Base-by-base conservation (phyloP, 768 basidiomycete genomes). In the Collybia mongolica region DNA sequence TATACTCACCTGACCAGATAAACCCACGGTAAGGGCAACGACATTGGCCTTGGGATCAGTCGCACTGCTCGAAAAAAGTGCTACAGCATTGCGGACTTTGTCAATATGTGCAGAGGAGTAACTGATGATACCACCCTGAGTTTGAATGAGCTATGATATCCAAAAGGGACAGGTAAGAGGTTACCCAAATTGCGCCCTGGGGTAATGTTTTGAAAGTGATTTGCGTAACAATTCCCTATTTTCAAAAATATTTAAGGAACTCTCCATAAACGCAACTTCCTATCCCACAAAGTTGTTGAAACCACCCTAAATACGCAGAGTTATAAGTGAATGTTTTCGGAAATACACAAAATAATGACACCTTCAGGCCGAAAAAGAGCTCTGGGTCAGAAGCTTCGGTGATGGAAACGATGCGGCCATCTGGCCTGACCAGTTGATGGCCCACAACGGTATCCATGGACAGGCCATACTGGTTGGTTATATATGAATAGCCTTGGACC, bases 171-270 rank as follows among this genome's bases (percentile, higher is more conserved):
- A 1, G 36, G 36, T 39, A 19, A 50, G 11, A 4, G 8, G 36
- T 12, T 65, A 84, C 83, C 83, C 83, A 86, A 49, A 86, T 77
- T 63, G 75, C 61, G 0, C 66, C 65, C 63, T 85, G 82, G 3
- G 83, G 76, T 56, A 72, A 72, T 0, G 80, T 70, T 53, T 75
- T 75, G 18, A 86, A 45, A 0, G 76, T 80, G 56, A 86, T 79
- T 36, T 64, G 71, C 0, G 83, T 86, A 2, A 86, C 80, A 32
- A 86, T 78, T 0, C 84, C 85, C 74, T 75, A 22, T n/a, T 5
- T 26, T 18, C 5, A 1, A 19, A n/a, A 39, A 39, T 4, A 39
- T 39, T 6, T 5, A 39, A n/a, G 38, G 6, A 4, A 5, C n/a
- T 39, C 39, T 3, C 6, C 5, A 23, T 18, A 40, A 3, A n/a